Conservation (phyloP, 2,329 filamentous ascomycete genomes). For the Clarireedia monteithiana region DNA sequence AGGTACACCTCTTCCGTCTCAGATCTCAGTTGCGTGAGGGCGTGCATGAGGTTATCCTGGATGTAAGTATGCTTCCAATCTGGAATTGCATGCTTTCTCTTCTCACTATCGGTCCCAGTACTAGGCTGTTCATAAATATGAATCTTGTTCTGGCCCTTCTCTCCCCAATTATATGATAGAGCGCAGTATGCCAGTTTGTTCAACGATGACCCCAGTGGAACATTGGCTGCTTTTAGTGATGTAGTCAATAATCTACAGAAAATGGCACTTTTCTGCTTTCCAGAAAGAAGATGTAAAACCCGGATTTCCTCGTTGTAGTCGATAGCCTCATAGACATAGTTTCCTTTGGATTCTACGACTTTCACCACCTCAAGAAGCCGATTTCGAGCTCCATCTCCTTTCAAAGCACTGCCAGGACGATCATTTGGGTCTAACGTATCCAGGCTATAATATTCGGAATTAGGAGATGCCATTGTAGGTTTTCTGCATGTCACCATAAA, state of each 20-base stretch:
- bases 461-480: no score
- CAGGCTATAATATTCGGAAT: no score
- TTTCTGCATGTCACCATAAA: no score
- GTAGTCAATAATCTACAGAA: constrained; percentile 11
- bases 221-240: not conserved
- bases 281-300: constrained; percentile 9
- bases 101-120: no score
- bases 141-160: not conserved
- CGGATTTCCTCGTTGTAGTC: constrained; percentile 12
- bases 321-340: constrained; percentile 6
- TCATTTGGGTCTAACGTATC: no score
- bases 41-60: constrained; percentile 10
- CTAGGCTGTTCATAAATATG: not conserved
- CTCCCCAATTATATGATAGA: not conserved
- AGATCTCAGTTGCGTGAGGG: constrained; percentile 5
- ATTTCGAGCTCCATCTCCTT: not conserved
- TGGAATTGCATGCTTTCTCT: not conserved
- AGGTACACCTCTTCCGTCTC: constrained; percentile 1
- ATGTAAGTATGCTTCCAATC: constrained; percentile 1
- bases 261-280: not conserved
- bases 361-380: not conserved
- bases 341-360: not conserved
- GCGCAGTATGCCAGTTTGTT: not conserved
- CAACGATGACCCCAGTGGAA: not conserved
- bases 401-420: no score